Evolutionary conservation across 202 grass and related monocot genomes (phyloP).

Genomic region (Hordeum pubiflorum): DNA sequence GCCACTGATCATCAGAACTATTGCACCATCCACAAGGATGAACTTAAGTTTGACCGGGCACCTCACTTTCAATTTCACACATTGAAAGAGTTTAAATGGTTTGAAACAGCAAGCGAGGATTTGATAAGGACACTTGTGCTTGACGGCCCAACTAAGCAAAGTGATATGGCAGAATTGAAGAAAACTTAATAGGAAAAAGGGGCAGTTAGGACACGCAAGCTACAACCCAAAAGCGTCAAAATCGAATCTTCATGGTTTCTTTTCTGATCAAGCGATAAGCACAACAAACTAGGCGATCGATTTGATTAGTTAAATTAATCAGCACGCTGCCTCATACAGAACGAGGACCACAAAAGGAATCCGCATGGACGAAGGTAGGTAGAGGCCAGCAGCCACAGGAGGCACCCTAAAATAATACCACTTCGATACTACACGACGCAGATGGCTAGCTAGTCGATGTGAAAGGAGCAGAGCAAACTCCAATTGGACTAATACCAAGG

Average conservation of each 20-base stretch:
- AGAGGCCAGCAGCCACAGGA: conserved; percentile 23
- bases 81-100: not conserved
- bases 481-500: not conserved
- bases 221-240: conserved; percentile 41
- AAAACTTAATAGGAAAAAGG: conserved; percentile 20
- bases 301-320: conserved; percentile 23
- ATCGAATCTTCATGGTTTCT: conserved; percentile 30
- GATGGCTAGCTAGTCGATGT: not conserved
- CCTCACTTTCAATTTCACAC: not conserved
- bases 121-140: conserved; percentile 2
- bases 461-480: not conserved
- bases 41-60: not conserved
- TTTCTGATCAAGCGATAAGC: conserved; percentile 33
- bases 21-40: not conserved
- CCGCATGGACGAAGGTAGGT: conserved; percentile 21
- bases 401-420: not conserved
- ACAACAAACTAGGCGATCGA: conserved; percentile 23
- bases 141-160: not conserved
- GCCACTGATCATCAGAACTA: not conserved
- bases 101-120: not conserved
- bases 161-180: not conserved
- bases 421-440: conserved; percentile 18
- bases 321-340: conserved; percentile 27
- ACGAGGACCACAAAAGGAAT: conserved; percentile 31
- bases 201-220: conserved; percentile 34